A percentile compares a stretch with the other conserved stretches of the same genome.
Evolutionary conservation across 1,284 basidiomycete genomes (phyloP).

Genomic region (Ustilago loliicola): DNA sequence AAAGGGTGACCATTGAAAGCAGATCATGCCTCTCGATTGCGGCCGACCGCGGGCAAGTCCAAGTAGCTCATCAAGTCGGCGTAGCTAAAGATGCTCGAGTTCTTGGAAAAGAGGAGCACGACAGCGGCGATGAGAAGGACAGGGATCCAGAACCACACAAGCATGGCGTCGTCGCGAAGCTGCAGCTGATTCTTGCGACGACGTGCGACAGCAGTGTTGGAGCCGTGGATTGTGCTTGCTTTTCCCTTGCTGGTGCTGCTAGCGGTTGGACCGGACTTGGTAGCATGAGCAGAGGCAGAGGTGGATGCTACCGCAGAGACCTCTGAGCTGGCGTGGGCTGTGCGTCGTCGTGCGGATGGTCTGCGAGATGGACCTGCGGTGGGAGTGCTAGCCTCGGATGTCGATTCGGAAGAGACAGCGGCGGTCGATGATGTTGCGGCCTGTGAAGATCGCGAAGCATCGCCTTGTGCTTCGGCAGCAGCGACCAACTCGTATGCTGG

Average conservation of each 20-base stretch:
- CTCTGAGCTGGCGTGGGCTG: slow-evolving; percentile 11
- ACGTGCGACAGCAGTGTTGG: slow-evolving; percentile 23
- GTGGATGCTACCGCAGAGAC: slow-evolving; percentile 55
- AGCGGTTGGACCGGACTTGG: slow-evolving; percentile 11
- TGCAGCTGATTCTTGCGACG: slow-evolving; percentile 42
- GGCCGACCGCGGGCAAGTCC: slow-evolving; percentile 48
- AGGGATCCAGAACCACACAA: slow-evolving; percentile 92
- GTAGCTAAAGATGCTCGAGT: slow-evolving; percentile 61
- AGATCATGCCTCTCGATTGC: slow-evolving; percentile 25
- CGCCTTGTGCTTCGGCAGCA: slow-evolving; percentile 15
- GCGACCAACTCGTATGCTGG: slow-evolving; percentile 59
- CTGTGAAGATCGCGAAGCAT: neutral
- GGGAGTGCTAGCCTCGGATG: slow-evolving; percentile 33
- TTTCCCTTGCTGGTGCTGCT: slow-evolving; percentile 17
- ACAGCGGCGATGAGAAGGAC: slow-evolving; percentile 74
- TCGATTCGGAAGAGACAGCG: neutral
- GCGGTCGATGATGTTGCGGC: neutral
- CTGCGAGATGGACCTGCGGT: slow-evolving; percentile 42
- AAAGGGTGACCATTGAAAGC: neutral
- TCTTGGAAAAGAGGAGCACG: slow-evolving; percentile 70
- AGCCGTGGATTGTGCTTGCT: slow-evolving; percentile 12
- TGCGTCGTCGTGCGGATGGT: slow-evolving; percentile 24
- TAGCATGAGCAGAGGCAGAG: slow-evolving; percentile 28
- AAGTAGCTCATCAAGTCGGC: slow-evolving; percentile 60
- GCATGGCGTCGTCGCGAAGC: slow-evolving; percentile 84